Conservation (phyloP, 2,329 filamentous ascomycete genomes). For the Penicillium sp. region DNA sequence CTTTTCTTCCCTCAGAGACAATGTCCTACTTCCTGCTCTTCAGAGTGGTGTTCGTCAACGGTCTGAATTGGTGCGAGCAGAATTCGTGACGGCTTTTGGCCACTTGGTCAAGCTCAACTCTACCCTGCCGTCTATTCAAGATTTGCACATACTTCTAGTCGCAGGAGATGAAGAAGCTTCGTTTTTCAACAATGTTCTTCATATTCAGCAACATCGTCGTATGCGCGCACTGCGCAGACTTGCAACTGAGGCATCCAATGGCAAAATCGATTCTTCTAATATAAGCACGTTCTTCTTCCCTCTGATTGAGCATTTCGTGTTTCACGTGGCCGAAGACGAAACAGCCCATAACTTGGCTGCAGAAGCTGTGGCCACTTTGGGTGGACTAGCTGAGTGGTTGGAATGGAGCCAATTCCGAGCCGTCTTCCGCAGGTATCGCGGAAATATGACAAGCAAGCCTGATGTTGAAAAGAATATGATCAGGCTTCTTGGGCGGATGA, state of each 20-base stretch:
- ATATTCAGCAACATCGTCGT: constrained; percentile 82
- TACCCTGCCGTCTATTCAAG: constrained; percentile 65
- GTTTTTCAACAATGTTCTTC: constrained; percentile 90
- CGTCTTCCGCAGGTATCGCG: constrained; percentile 76
- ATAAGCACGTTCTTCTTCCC: constrained; percentile 85
- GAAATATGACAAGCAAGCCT: constrained; percentile 74
- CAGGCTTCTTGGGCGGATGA: constrained; percentile 72
- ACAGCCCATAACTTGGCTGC: constrained; percentile 75
- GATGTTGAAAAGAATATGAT: constrained; percentile 84
- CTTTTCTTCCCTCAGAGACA: constrained; percentile 58
- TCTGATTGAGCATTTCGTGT: constrained; percentile 89
- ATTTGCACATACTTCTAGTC: constrained; percentile 68
- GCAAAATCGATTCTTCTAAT: constrained; percentile 69
- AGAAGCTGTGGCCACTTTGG: constrained; percentile 78
- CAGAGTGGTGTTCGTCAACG: constrained; percentile 70
- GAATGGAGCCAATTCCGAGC: constrained; percentile 90
- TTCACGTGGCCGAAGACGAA: constrained; percentile 68
- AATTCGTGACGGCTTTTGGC: constrained; percentile 76
- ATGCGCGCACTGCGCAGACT: constrained; percentile 77
- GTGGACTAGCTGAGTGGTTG: constrained; percentile 67
- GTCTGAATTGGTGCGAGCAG: constrained; percentile 79
- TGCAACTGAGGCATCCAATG: constrained; percentile 61
- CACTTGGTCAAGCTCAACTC: constrained; percentile 70
- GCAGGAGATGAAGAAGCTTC: constrained; percentile 72
- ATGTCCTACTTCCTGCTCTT: constrained; percentile 69